These are phyloP conservation scores for Suhomyces prunicola DNA, from an alignment of 805 yeast species.

Conservation along the genomic window DNA sequence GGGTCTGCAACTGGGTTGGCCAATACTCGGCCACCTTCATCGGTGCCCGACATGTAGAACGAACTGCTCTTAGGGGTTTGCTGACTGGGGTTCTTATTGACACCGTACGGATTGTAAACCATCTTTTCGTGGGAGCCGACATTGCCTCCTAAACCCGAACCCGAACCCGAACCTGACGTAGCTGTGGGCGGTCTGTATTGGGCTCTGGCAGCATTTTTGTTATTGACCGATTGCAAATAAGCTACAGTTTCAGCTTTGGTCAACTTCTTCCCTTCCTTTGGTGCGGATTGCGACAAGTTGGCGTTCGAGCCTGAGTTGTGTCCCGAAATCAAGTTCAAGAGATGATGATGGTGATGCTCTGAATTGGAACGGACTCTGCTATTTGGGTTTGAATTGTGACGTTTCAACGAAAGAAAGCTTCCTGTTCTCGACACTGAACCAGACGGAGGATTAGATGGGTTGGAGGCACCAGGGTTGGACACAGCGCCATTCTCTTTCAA, in stretches of 20 bases:
- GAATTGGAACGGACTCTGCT: conserved; percentile 2
- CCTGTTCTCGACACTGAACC: conserved; percentile 6
- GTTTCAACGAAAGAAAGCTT: conserved; percentile 9
- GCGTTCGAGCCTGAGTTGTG: conserved; percentile 1
- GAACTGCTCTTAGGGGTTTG: conserved; percentile 22
- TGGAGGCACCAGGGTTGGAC: background rate
- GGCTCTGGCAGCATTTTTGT: conserved; percentile 23
- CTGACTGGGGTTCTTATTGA: conserved; percentile 30
- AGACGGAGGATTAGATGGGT: background rate
- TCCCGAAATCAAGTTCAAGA: conserved; percentile 1
- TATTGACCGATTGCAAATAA: conserved; percentile 33
- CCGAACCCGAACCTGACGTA: background rate
- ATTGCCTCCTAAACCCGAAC: background rate
- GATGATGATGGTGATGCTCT: conserved; percentile 5
- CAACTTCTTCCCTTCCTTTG: conserved; percentile 11
- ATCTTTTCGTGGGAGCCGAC: conserved; percentile 34
- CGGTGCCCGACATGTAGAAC: conserved; percentile 26
- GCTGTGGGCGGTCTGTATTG: conserved; percentile 11
- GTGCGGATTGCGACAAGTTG: conserved; percentile 7
- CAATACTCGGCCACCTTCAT: conserved; percentile 46
- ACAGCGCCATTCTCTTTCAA: background rate
- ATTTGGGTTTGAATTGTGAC: conserved; percentile 7
- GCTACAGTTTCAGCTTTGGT: conserved; percentile 34
- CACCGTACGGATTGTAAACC: conserved; percentile 66
- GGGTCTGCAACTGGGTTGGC: conserved; percentile 66